These are phyloP conservation scores for Rhizoclosmatium globosum DNA, from an alignment of 192 early-diverging fungal genomes.

Conservation along the genomic window DNA sequence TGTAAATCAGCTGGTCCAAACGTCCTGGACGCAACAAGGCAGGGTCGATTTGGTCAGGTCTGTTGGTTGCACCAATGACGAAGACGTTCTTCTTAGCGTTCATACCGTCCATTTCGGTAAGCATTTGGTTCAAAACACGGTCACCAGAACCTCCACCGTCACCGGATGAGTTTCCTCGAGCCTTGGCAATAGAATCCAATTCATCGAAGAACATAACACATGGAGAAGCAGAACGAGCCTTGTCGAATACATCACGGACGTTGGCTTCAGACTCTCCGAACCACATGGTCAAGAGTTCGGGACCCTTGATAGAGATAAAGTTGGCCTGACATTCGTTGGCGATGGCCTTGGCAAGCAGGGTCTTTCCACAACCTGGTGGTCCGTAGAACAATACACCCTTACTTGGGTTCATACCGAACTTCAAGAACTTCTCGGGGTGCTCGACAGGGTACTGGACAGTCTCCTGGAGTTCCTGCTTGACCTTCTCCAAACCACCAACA, in stretches of 20 bases:
- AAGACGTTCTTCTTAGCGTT: conserved; percentile 99
- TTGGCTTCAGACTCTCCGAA: conserved; percentile 99
- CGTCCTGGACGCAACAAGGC: conserved; percentile 98
- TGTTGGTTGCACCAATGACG: conserved; percentile 99
- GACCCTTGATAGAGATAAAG: conserved; percentile 99
- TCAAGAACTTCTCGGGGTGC: conserved; percentile 99
- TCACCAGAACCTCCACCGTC: conserved; percentile 95
- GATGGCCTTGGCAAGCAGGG: conserved; percentile 98
- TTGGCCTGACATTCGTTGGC: conserved; percentile 99
- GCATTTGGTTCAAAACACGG: conserved; percentile 98
- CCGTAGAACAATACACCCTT: conserved; percentile 99
- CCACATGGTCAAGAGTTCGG: conserved; percentile 99
- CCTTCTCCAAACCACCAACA: conserved; percentile 96
- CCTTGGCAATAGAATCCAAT: conserved; percentile 97
- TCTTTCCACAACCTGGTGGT: conserved; percentile 98
- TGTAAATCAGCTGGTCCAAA: conserved; percentile 98
- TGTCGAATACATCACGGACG: conserved; percentile 99
- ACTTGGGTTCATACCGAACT: conserved; percentile 97
- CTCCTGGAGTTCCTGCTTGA: conserved; percentile 98
- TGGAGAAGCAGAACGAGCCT: conserved; percentile 95
- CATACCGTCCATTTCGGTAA: conserved; percentile 99
- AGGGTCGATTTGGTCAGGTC: conserved; percentile 98
- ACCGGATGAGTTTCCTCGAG: conserved; percentile 81
- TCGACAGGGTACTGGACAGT: conserved; percentile 99
- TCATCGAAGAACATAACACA: conserved; percentile 99